Percentiles rank a stretch among this genome's conserved stretches.
These are phyloP conservation scores for Aspergillus incahuasiensis DNA, from an alignment of 495 filamentous ascomycete species.

Conservation along the genomic window DNA sequence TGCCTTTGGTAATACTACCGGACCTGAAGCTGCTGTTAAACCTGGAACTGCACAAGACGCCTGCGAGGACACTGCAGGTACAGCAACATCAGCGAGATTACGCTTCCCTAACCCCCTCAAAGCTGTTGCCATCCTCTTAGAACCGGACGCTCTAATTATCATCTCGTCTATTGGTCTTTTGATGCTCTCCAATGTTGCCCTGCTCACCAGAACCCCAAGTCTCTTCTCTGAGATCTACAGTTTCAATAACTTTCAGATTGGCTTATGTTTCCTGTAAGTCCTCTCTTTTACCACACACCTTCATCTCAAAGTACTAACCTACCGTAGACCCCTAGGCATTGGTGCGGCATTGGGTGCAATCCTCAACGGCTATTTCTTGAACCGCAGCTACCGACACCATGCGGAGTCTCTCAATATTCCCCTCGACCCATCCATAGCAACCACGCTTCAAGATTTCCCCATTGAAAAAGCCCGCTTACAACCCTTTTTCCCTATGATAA, in stretches of 20 bases:
- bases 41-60: constrained; percentile 19
- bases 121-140: constrained; percentile 53
- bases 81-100: constrained; percentile 36
- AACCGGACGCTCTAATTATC: constrained; percentile 60
- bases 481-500: constrained; percentile 42
- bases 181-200: constrained; percentile 47
- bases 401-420: constrained; percentile 44
- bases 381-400: constrained; percentile 52
- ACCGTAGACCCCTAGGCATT: constrained; percentile 48
- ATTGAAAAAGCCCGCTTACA: constrained; percentile 55
- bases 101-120: constrained; percentile 63
- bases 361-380: constrained; percentile 50
- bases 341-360: constrained; percentile 52
- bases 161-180: constrained; percentile 53
- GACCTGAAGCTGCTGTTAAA: constrained; percentile 13
- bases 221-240: constrained; percentile 60
- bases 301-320: background rate
- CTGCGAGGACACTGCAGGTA: background rate
- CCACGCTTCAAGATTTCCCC: constrained; percentile 52
- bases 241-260: constrained; percentile 63
- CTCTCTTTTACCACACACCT: no score
- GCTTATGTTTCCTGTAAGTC: constrained; percentile 42
- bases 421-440: constrained; percentile 42
- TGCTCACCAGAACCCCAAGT: constrained; percentile 50
- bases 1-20: background rate